These are phyloP conservation scores for Flaveria trinervia DNA, from an alignment of 129 eudicot species.

Conservation along the genomic window DNA sequence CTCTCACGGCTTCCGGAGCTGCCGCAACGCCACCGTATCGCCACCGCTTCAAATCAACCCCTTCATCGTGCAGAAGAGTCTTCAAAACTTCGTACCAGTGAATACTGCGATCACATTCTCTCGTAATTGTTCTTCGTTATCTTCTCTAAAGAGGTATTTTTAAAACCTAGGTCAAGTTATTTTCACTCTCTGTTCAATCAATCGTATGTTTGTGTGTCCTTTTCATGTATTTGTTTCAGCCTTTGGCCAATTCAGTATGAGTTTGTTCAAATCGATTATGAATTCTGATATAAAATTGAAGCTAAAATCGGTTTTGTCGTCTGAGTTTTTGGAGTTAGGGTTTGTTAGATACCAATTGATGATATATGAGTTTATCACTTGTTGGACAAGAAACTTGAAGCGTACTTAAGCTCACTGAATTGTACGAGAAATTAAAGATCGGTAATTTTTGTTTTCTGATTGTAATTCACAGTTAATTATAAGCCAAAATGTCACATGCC, in stretches of 20 bases:
- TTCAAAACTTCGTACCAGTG: neutral
- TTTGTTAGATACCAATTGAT: neutral
- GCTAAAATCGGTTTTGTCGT: neutral
- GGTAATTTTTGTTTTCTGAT: neutral
- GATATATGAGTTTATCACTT: neutral
- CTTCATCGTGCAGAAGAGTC: neutral
- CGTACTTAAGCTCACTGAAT: neutral
- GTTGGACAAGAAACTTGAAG: neutral
- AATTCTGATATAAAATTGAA: neutral
- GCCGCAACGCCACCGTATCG: too few relatives aligned
- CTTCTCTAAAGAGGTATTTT: constrained; percentile 7
- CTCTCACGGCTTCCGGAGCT: too few relatives aligned
- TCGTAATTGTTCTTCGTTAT: neutral
- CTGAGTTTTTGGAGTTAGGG: constrained; percentile 12
- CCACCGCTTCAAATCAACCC: too few relatives aligned
- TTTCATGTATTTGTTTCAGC: neutral
- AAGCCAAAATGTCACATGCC: neutral
- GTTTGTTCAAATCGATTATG: constrained; percentile 15
- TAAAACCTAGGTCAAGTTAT: constrained; percentile 20
- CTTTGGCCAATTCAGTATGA: neutral
- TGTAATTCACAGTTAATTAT: constrained; percentile 8
- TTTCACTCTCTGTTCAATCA: neutral
- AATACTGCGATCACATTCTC: neutral
- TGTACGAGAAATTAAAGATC: neutral
- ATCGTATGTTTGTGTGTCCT: neutral